phyloP scores from a whole-genome alignment of 352 stramenopile species.

The Phytophthora pistaciae region DNA sequence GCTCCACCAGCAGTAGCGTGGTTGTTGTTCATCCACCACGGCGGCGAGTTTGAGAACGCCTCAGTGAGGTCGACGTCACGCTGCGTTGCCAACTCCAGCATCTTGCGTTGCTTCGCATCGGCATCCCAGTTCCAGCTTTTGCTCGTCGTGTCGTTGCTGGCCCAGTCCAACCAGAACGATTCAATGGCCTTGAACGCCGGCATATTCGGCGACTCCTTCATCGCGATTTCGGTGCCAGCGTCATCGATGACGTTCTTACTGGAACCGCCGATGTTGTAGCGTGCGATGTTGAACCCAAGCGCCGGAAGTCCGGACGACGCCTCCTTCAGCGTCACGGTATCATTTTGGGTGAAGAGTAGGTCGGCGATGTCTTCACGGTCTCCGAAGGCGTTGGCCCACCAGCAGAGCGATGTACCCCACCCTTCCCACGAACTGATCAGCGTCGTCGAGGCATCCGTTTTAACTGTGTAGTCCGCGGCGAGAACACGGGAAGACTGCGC shows the following conservation, averaged over 20 bases:
- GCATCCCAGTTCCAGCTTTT: conserved; percentile 56
- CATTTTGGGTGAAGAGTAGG: conserved; percentile 55
- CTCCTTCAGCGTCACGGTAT: conserved; percentile 34
- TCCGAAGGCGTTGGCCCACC: conserved; percentile 65
- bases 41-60: conserved; percentile 64
- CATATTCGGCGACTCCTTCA: conserved; percentile 54
- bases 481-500: conserved; percentile 4
- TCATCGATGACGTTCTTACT: conserved; percentile 45
- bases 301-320: conserved; percentile 35
- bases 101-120: conserved; percentile 48
- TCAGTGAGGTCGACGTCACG: conserved; percentile 53
- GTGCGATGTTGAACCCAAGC: conserved; percentile 55
- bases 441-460: conserved; percentile 25
- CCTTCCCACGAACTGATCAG: conserved; percentile 48
- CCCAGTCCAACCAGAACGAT: conserved; percentile 56
- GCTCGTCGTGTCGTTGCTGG: conserved; percentile 43
- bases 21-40: conserved; percentile 71
- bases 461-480: conserved; percentile 25
- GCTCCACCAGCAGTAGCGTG: conserved; percentile 49
- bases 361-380: conserved; percentile 55
- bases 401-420: conserved; percentile 64
- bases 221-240: conserved; percentile 38
- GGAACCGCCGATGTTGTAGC: conserved; percentile 66
- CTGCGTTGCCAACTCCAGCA: conserved; percentile 38
- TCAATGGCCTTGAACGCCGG: conserved; percentile 58